These are phyloP conservation scores for Globisporangium parvum DNA, from an alignment of 352 stramenopile genomes.

Conservation along the genomic window DNA sequence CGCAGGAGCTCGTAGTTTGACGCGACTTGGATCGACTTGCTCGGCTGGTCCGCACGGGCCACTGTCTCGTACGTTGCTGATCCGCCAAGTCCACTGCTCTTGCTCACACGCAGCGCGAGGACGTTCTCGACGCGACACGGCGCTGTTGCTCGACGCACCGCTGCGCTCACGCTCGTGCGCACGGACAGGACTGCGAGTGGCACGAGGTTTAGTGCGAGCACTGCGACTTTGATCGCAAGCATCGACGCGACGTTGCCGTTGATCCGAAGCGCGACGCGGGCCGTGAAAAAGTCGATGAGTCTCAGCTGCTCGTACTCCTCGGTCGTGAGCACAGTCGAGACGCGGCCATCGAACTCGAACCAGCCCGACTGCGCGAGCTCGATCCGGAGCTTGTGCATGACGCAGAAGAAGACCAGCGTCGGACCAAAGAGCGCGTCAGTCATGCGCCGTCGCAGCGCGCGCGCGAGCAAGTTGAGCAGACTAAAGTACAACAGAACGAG, in stretches of 20 bases:
- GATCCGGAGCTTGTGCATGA: slow-evolving; percentile 9
- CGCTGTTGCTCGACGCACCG: no score
- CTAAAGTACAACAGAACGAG: slow-evolving; percentile 23
- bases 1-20: slow-evolving; percentile 11
- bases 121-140: neutral
- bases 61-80: neutral
- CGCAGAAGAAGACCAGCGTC: slow-evolving; percentile 13
- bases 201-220: slow-evolving; percentile 12
- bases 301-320: neutral
- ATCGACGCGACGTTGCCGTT: slow-evolving; percentile 12
- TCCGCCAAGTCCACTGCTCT: slow-evolving; percentile 3
- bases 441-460: slow-evolving; percentile 12
- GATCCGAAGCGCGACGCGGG: neutral
- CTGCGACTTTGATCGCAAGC: slow-evolving; percentile 13
- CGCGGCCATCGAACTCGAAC: slow-evolving; percentile 5
- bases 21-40: neutral
- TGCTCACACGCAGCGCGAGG: neutral
- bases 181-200: neutral
- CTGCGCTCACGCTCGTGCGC: no score
- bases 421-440: slow-evolving; percentile 16
- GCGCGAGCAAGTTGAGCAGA: slow-evolving; percentile 16
- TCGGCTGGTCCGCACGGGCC: no score
- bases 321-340: slow-evolving; percentile 1
- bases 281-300: slow-evolving; percentile 3
- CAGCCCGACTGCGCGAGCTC: slow-evolving; percentile 2